Evolutionary conservation across 1,284 basidiomycete species (phyloP).

Genomic region (Malassezia obtusa): DNA sequence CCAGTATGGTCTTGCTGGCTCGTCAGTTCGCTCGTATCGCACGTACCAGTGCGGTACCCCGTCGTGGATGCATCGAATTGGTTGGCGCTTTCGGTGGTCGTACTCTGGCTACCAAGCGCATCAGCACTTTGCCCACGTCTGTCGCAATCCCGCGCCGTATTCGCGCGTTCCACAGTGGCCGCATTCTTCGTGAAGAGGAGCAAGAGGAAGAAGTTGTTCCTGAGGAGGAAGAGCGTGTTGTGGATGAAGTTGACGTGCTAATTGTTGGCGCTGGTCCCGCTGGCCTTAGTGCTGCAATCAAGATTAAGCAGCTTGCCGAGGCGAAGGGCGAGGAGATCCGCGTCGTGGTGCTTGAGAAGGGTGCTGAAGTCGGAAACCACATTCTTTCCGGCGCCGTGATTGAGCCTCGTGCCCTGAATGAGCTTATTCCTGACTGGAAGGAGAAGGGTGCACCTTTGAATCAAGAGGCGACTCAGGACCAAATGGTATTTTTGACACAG

Average conservation of each 20-base stretch:
- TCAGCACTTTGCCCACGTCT: no score
- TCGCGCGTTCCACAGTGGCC: slow-evolving; percentile 5
- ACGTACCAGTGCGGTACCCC: neutral
- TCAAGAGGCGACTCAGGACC: slow-evolving; percentile 67
- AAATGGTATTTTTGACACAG: slow-evolving; percentile 78
- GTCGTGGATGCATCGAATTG: no score
- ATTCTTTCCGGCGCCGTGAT: slow-evolving; percentile 92
- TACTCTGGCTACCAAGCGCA: neutral
- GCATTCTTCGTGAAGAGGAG: slow-evolving; percentile 5
- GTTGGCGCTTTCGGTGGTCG: neutral
- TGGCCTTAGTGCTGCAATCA: slow-evolving; percentile 88
- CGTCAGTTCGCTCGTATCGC: slow-evolving; percentile 5
- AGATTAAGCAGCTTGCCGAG: slow-evolving; percentile 81
- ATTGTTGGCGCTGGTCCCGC: slow-evolving; percentile 94
- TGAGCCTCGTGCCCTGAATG: slow-evolving; percentile 80
- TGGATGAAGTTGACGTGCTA: slow-evolving; percentile 78
- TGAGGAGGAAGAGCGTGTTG: slow-evolving; percentile 30
- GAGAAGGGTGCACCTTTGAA: slow-evolving; percentile 58
- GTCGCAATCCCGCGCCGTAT: no score
- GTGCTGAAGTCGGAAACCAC: slow-evolving; percentile 82
- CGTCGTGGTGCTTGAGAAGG: slow-evolving; percentile 92
- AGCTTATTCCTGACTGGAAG: slow-evolving; percentile 81
- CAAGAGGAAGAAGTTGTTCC: slow-evolving; percentile 16
- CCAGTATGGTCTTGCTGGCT: slow-evolving; percentile 5
- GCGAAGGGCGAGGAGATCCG: slow-evolving; percentile 68